Evolutionary conservation across 2,329 filamentous ascomycete species (phyloP), one percentile per base, ranked within the genome.

Genomic region (Cordyceps cateniannulata): DNA sequence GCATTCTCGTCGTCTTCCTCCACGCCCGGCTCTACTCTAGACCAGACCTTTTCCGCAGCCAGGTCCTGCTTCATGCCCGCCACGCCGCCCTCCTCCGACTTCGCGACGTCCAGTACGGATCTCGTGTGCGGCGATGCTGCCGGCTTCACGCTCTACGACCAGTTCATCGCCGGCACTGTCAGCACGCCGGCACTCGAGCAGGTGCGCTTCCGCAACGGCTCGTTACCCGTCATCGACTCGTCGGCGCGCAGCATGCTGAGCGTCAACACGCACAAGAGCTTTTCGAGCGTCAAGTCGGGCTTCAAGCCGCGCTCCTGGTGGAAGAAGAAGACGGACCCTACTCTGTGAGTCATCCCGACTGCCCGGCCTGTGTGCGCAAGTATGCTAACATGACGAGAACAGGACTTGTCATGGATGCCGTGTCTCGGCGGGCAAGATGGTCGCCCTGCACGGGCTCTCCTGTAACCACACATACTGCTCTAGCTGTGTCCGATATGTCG

Each of bases 381-480:
- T 14, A 2, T 38, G 14, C 54, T 62, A 22, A 62, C 25, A 40
- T 16, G 27, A 18, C 14, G 22, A 8, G 10, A 29, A 18, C 59
- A 86, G 84, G 62, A 79, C 78, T 20, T 87, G 84, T 65, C 77
- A 80, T 51, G 82, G 79, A 65, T 87, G 85, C 65, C 79, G 79
- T 62, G 79, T 82, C 53, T 79, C 84, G 53, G 78, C 83, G 64
- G 73, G 74, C 63, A 73, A 72, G 53, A 73, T 74, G 38, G 70
- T 71, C 35, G 65, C 72, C 5, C 68, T 84, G 29, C 78, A 81
- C 62, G 80, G 74, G 52, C 73, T 86, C 5, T 77, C 80, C 3
- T 87, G 85, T 64, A 78, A 79, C 20, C 84, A 87, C 66, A 80
- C 75, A 25, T 85, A 85, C 66, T 87, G 85, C 71, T 70, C 76